These are phyloP conservation scores for Boeremia lycopersici DNA, from an alignment of 2,329 filamentous ascomycete species.

Conservation along the genomic window DNA sequence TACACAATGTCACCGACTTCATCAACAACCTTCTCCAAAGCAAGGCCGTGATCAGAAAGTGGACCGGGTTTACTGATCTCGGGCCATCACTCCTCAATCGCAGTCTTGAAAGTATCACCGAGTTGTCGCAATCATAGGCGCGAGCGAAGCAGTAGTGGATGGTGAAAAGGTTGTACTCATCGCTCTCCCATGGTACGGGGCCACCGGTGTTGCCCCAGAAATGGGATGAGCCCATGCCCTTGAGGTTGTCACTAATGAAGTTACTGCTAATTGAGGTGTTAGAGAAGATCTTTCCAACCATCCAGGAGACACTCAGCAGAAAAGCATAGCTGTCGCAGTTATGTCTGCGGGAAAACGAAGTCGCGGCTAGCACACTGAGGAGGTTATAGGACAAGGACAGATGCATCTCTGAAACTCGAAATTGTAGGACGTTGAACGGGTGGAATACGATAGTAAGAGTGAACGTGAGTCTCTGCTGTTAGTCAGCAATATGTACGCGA, in stretches of 20 bases:
- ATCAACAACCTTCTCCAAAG: neutral
- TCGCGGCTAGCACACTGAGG: neutral
- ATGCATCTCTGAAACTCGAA: neutral
- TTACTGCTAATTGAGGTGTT: neutral
- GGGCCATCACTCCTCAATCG: neutral
- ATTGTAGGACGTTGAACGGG: too few relatives aligned
- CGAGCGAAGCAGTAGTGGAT: neutral
- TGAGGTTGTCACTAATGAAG: neutral
- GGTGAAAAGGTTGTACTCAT: neutral
- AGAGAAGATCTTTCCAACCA: neutral
- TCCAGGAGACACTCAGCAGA: neutral
- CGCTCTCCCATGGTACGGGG: neutral
- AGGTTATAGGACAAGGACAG: neutral
- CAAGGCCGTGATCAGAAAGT: neutral
- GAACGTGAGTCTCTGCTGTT: too few relatives aligned
- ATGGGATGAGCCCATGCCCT: neutral
- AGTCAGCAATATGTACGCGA: too few relatives aligned
- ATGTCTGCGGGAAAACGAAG: neutral
- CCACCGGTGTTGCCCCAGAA: neutral
- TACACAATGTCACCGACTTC: neutral
- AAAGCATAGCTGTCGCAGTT: conserved; percentile 1
- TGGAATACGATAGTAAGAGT: too few relatives aligned
- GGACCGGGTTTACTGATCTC: neutral
- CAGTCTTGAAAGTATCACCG: neutral
- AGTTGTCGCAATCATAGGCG: neutral